Conservation (phyloP, 805 yeast genomes). For the Diddensiella transvaalensis region DNA sequence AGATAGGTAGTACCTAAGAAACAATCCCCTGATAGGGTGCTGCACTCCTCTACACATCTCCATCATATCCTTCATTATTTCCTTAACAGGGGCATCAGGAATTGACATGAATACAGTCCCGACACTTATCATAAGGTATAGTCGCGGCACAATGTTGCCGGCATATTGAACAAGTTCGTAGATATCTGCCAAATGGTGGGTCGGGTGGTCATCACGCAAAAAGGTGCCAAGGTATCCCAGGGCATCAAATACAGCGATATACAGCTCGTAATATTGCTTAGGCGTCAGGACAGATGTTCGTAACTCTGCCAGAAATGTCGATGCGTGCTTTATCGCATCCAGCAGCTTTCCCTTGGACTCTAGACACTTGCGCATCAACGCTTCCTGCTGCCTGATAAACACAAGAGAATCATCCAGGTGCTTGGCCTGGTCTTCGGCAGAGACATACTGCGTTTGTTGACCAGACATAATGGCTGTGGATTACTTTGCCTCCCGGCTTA, state of each 20-base stretch:
- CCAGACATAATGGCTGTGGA: constrained; percentile 1
- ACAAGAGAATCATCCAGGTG: constrained; percentile 45
- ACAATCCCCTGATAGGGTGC: constrained; percentile 89
- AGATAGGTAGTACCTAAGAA: constrained; percentile 80
- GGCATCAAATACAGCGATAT: constrained; percentile 79
- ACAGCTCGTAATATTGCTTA: constrained; percentile 89
- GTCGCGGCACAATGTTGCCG: constrained; percentile 82
- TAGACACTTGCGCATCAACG: constrained; percentile 71
- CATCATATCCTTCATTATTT: constrained; percentile 90
- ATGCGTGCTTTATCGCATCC: constrained; percentile 85
- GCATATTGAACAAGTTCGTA: constrained; percentile 95
- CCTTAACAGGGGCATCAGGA: constrained; percentile 74
- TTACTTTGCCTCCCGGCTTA: not conserved
- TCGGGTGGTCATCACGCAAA: constrained; percentile 63
- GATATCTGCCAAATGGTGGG: constrained; percentile 76
- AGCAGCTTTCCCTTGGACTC: constrained; percentile 66
- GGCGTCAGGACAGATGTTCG: constrained; percentile 76
- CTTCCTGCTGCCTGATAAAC: constrained; percentile 65
- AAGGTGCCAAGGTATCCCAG: constrained; percentile 63
- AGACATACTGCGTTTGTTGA: not conserved
- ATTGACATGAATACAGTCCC: constrained; percentile 84
- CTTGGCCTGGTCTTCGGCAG: constrained; percentile 18
- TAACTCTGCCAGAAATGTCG: constrained; percentile 75
- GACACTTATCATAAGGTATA: constrained; percentile 91
- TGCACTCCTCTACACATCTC: constrained; percentile 98